Percentiles rank a stretch among this genome's conserved stretches.
These are phyloP conservation scores for Lodderomyces pseudojiufengensis DNA, from an alignment of 1,139 yeast genomes.

Conservation along the genomic window DNA sequence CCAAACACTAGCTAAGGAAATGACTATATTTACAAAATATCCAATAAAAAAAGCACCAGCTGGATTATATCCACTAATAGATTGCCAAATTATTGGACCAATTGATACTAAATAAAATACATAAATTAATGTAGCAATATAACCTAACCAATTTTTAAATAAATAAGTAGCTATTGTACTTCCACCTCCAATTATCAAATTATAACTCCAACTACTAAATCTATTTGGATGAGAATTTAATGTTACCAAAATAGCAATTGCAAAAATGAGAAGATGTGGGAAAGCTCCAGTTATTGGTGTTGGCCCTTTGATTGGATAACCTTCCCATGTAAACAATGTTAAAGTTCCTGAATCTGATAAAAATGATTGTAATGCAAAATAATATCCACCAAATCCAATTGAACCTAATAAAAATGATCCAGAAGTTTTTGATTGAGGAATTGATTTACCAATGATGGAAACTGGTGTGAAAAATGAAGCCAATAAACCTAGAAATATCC, in stretches of 20 bases:
- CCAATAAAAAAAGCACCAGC: conserved; percentile 56
- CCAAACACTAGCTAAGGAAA: conserved; percentile 87
- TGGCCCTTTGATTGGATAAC: conserved; percentile 85
- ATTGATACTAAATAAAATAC: conserved; percentile 60
- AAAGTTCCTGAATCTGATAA: conserved; percentile 81
- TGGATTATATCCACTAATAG: conserved; percentile 57
- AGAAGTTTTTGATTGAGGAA: conserved; percentile 14
- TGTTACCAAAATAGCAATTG: conserved; percentile 47
- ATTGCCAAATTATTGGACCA: conserved; percentile 60
- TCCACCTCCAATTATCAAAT: conserved; percentile 40
- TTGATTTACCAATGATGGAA: conserved; percentile 9
- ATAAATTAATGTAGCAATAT: conserved; percentile 67
- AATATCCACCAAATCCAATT: conserved; percentile 71
- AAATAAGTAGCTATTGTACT: conserved; percentile 50
- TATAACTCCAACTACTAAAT: conserved; percentile 25
- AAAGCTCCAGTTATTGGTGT: conserved; percentile 87
- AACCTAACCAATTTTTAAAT: conserved; percentile 78
- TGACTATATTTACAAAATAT: conserved; percentile 50
- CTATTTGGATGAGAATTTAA: conserved; percentile 23
- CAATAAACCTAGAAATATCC: conserved; percentile 62
- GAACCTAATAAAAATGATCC: conserved; percentile 51
- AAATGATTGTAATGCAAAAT: conserved; percentile 71
- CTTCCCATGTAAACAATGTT: conserved; percentile 92
- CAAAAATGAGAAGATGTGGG: conserved; percentile 56
- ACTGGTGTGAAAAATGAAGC: conserved; percentile 54